These are phyloP conservation scores for Tuber melanosporum DNA, from an alignment of 495 filamentous ascomycete species.

Conservation along the genomic window DNA sequence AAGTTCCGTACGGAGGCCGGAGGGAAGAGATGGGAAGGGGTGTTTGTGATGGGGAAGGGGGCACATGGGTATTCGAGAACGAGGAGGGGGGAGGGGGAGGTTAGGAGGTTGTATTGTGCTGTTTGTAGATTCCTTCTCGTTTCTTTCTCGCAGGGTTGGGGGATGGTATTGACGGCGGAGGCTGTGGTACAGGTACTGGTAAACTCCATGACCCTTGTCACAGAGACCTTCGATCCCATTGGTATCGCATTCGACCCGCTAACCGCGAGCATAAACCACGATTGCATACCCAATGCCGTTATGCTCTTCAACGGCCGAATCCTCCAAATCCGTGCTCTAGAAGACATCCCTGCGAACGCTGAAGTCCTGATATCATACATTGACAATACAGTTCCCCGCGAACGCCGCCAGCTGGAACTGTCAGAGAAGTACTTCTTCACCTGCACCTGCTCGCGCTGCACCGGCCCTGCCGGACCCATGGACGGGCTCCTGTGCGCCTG, in stretches of 20 bases:
- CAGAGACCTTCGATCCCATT: constrained; percentile 53
- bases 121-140: constrained; percentile 39
- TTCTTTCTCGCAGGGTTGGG: constrained; percentile 5
- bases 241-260: constrained; percentile 58
- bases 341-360: constrained; percentile 46
- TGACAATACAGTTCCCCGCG: constrained; percentile 52
- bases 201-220: constrained; percentile 59
- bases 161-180: constrained; percentile 19
- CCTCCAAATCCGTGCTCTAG: constrained; percentile 45
- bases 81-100: constrained; percentile 44
- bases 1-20: constrained; percentile 44
- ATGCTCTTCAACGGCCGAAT: constrained; percentile 54
- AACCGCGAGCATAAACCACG: constrained; percentile 60
- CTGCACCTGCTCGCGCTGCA: constrained; percentile 57
- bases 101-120: constrained; percentile 46
- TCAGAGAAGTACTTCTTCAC: constrained; percentile 58
- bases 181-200: constrained; percentile 46
- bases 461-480: constrained; percentile 34
- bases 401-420: constrained; percentile 50
- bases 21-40: constrained; percentile 45
- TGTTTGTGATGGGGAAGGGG: constrained; percentile 52
- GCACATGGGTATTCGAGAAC: constrained; percentile 49
- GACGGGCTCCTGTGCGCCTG: constrained; percentile 17
- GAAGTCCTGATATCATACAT: constrained; percentile 67
- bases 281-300: constrained; percentile 61